phyloP scores from a whole-genome alignment of 352 stramenopile species.

The Pythium grandisporangium region DNA sequence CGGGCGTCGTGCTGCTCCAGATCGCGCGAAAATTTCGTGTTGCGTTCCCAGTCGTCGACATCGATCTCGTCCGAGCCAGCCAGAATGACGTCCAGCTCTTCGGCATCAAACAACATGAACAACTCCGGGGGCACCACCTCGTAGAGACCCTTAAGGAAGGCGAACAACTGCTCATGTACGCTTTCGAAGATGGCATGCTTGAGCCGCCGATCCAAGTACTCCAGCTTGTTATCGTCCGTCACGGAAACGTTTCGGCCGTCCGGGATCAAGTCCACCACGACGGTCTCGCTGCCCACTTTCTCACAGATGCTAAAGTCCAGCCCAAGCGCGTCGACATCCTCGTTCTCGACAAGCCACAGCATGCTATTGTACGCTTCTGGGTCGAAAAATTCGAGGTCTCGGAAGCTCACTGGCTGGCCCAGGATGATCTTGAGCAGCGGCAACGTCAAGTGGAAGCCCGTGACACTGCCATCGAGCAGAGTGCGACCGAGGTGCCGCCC shows the following conservation, averaged over 20 bases:
- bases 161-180: slow-evolving; percentile 77
- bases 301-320: slow-evolving; percentile 25
- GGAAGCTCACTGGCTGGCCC: slow-evolving; percentile 88
- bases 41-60: slow-evolving; percentile 84
- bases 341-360: slow-evolving; percentile 40
- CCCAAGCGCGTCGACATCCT: slow-evolving; percentile 28
- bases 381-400: slow-evolving; percentile 85
- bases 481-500: slow-evolving; percentile 37
- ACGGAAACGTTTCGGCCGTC: slow-evolving; percentile 66
- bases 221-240: slow-evolving; percentile 90
- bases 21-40: slow-evolving; percentile 51
- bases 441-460: slow-evolving; percentile 89
- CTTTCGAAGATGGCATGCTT: slow-evolving; percentile 90
- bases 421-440: slow-evolving; percentile 96
- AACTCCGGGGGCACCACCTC: slow-evolving; percentile 89
- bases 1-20: slow-evolving; percentile 13
- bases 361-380: slow-evolving; percentile 38
- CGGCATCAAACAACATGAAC: slow-evolving; percentile 89
- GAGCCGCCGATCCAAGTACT: slow-evolving; percentile 89
- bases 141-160: slow-evolving; percentile 94
- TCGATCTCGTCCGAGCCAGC: slow-evolving; percentile 86
- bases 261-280: slow-evolving; percentile 40
- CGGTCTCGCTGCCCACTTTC: neutral
- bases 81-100: slow-evolving; percentile 90
- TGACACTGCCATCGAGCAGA: slow-evolving; percentile 84